Evolutionary conservation across 306 rosid species (phyloP).

Genomic region (Trifolium pratense): DNA sequence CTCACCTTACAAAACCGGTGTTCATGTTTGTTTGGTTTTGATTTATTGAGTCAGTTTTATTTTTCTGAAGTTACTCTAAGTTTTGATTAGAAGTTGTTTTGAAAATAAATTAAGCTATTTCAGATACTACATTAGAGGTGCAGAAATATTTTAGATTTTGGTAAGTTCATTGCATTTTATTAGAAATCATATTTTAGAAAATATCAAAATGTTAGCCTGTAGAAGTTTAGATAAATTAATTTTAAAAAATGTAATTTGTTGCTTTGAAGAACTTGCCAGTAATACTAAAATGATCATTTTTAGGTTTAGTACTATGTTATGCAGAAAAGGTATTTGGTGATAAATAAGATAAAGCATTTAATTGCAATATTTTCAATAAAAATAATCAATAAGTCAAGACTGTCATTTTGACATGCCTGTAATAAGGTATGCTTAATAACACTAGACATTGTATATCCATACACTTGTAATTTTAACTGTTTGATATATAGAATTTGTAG

Average conservation of each 20-base stretch:
- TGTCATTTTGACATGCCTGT: not conserved
- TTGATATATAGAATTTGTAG: not conserved
- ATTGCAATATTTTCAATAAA: not conserved
- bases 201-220: not conserved
- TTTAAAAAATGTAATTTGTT: not conserved
- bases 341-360: not conserved
- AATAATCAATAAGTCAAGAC: not conserved
- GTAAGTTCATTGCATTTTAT: not conserved
- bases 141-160: not conserved
- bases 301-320: not conserved
- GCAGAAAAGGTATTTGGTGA: not conserved
- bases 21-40: not conserved
- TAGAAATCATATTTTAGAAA: not conserved
- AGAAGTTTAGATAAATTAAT: no score
- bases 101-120: no score
- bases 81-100: not conserved
- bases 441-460: not conserved
- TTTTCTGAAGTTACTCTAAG: not conserved
- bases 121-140: not conserved
- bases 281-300: not conserved
- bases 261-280: conserved; percentile 1
- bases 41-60: not conserved
- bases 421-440: not conserved
- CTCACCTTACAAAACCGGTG: not conserved
- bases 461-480: not conserved